Base-by-base conservation (phyloP, 2,329 filamentous ascomycete genomes). In the Talaromyces sp. region DNA sequence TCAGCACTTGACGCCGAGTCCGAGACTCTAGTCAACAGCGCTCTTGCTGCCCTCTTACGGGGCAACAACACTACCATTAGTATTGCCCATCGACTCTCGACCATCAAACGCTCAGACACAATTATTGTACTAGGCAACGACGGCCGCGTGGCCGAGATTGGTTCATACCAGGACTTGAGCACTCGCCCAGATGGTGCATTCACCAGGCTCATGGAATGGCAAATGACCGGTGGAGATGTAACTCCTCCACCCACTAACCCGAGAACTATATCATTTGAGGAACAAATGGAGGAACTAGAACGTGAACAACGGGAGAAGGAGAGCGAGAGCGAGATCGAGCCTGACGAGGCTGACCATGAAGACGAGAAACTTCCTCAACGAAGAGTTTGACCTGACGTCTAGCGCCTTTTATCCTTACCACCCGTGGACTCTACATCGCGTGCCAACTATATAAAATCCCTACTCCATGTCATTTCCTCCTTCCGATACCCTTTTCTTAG, bases 201-300 rank as follows among this genome's bases (percentile, higher is more conserved):
- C 74, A 94, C 89, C 71, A 95, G 90, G 79, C 83, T 99, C 62
- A 99, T 99, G 95, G 94, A 98, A 79, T 98, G 93, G 93, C 95
- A 99, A 80, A 91, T 98, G 87, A 95, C 86, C 71, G 94, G 93
- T 13, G 90, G 90, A 9, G 92, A 96, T 39, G 67, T 67, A 11
- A 31, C 69, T 31, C 64, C 75, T 62, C 66, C 72, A 27, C 52
- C 68, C 47, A 61, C 64, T 67, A 58, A 67, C 24, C 63, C 69
- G 37, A 69, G 73, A 63, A 76, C 70, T n/a, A 78, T 77, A 35
- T 75, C 76, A 9, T 83, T 76, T 7, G 80, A 83, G 73, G 78
- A 82, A 47, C 83, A 86, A 67, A 78, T 85, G 64, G 83, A 85
- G 71, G 78, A 85, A 68, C 71, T 77, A 31, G 72, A 79, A 47